A percentile compares a stretch with the other conserved stretches of the same genome.
Evolutionary conservation across 129 eudicot species (phyloP).

Genomic region (Helianthus tuberosus): DNA sequence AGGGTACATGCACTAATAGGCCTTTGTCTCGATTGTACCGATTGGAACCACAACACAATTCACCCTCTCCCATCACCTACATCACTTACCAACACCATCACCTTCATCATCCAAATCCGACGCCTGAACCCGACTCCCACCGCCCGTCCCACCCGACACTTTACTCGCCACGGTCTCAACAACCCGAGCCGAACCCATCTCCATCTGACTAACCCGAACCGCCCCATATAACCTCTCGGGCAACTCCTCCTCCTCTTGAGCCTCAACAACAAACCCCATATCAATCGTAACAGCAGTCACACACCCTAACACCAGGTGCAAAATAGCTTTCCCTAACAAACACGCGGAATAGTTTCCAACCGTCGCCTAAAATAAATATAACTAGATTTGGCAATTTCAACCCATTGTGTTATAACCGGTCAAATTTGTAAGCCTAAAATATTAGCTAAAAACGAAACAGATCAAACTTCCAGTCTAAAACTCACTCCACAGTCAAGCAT

Average conservation of each 20-base stretch:
- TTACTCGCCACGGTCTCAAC: constrained; percentile 37
- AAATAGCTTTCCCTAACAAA: constrained; percentile 72
- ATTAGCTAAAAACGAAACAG: too few relatives aligned
- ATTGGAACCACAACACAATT: too few relatives aligned
- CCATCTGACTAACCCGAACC: constrained; percentile 90
- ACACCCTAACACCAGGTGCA: constrained; percentile 77
- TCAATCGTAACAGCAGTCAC: constrained; percentile 84
- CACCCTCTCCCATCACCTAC: too few relatives aligned
- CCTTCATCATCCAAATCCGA: constrained; percentile 28
- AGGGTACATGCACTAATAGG: too few relatives aligned
- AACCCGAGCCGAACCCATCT: constrained; percentile 73
- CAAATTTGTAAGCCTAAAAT: too few relatives aligned
- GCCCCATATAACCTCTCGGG: constrained; percentile 86
- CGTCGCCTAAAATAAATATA: constrained; percentile 32
- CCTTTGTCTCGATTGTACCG: too few relatives aligned
- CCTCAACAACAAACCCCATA: constrained; percentile 88
- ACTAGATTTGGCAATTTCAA: too few relatives aligned
- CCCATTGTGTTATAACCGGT: too few relatives aligned
- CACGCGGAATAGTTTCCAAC: constrained; percentile 88
- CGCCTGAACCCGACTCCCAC: constrained; percentile 33
- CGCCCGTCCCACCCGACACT: not conserved
- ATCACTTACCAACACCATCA: not conserved
- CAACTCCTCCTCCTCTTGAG: constrained; percentile 71
- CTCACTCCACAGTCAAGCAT: too few relatives aligned
- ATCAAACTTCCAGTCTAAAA: too few relatives aligned